Percentiles rank a stretch among this genome's conserved stretches.
phyloP scores from a whole-genome alignment of 2,329 filamentous ascomycete species.

The Cladosporium sp. region DNA sequence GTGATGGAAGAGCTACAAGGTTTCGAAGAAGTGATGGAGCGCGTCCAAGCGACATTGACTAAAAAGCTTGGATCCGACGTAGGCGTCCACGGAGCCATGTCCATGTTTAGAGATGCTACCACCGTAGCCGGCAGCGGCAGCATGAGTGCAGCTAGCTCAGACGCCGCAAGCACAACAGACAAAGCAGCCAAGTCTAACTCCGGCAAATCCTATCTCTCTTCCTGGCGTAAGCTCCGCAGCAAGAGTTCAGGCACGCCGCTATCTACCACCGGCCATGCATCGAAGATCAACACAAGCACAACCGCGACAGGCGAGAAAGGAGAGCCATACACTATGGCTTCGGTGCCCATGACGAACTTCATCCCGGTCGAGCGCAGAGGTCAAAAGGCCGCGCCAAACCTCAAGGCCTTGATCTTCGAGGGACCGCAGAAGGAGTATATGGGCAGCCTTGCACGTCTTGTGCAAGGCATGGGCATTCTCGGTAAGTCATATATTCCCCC shows the following conservation, averaged over 20 bases:
- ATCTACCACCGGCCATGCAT: constrained; percentile 11
- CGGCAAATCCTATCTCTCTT: constrained; percentile 75
- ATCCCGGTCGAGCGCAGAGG: constrained; percentile 55
- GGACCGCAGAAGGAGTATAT: constrained; percentile 90
- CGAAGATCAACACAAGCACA: neutral
- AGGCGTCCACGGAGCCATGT: constrained; percentile 69
- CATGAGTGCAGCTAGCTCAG: constrained; percentile 27
- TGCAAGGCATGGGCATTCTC: constrained; percentile 87
- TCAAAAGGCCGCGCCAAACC: constrained; percentile 42
- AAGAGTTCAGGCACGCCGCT: constrained; percentile 70
- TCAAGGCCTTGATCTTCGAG: constrained; percentile 64
- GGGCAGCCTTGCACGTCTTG: constrained; percentile 81
- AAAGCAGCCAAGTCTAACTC: constrained; percentile 51
- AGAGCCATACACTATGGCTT: constrained; percentile 54
- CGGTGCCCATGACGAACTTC: constrained; percentile 63
- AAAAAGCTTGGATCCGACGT: constrained; percentile 94
- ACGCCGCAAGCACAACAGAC: constrained; percentile 31
- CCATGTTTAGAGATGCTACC: constrained; percentile 67
- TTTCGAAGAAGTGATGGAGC: constrained; percentile 79
- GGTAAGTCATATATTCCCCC: constrained; percentile 55
- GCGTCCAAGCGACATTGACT: constrained; percentile 68
- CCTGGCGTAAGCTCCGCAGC: constrained; percentile 82
- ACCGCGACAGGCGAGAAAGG: constrained; percentile 33
- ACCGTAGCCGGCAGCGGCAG: constrained; percentile 24
- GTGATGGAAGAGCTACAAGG: constrained; percentile 91